Evolutionary conservation across 177 flowering plant genomes (phyloP).

Genomic region (Telopea speciosissima): DNA sequence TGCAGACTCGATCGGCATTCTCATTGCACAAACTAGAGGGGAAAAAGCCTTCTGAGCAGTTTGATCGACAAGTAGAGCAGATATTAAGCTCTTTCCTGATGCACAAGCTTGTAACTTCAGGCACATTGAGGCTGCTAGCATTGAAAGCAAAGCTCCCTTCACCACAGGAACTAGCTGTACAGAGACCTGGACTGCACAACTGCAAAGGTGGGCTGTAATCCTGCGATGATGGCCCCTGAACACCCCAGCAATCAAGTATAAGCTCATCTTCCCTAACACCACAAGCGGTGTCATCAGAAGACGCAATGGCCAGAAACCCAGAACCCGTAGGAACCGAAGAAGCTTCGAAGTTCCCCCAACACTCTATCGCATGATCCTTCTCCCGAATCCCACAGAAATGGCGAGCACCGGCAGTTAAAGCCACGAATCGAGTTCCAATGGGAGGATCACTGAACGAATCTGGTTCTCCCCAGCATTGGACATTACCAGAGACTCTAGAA

Average conservation of each 20-base stretch:
- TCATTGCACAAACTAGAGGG: slow-evolving; percentile 67
- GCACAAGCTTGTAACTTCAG: slow-evolving; percentile 64
- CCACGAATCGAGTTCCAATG: slow-evolving; percentile 38
- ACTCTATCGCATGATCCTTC: slow-evolving; percentile 68
- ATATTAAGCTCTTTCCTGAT: slow-evolving; percentile 49
- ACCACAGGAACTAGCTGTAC: slow-evolving; percentile 45
- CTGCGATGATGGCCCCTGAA: slow-evolving; percentile 21
- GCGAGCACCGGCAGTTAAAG: slow-evolving; percentile 55
- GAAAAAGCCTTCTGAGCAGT: slow-evolving; percentile 64
- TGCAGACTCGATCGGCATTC: slow-evolving; percentile 72
- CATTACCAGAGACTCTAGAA: slow-evolving; percentile 30
- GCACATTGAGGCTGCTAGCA: slow-evolving; percentile 69
- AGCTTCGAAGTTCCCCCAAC: slow-evolving; percentile 74
- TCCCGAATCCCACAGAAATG: slow-evolving; percentile 83
- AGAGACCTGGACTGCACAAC: slow-evolving; percentile 79
- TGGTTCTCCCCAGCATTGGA: slow-evolving; percentile 62
- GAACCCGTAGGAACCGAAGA: slow-evolving; percentile 55
- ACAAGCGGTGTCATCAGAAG: slow-evolving; percentile 60
- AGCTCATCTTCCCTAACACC: slow-evolving; percentile 80
- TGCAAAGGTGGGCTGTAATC: slow-evolving; percentile 75
- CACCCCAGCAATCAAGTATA: slow-evolving; percentile 78
- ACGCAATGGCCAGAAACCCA: slow-evolving; percentile 71
- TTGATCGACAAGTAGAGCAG: slow-evolving; percentile 72
- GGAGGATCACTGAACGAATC: slow-evolving; percentile 24
- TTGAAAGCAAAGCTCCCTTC: slow-evolving; percentile 62